phyloP scores from a whole-genome alignment of 345 rosid genomes.

The Bruguiera sexangula region DNA sequence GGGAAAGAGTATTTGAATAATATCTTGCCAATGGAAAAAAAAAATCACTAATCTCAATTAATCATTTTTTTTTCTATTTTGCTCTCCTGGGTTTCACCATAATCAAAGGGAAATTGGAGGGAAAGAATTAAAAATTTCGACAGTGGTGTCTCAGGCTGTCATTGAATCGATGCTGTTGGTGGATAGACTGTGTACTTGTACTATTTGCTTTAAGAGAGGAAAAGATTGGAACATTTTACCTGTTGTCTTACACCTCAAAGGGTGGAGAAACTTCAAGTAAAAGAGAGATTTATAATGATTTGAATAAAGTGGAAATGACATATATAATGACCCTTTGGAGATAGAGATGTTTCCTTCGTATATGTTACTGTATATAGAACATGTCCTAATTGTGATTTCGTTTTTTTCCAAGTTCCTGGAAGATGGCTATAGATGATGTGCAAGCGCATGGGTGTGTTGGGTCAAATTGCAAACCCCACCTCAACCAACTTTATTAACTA shows the following conservation, averaged over 20 bases:
- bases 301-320: constrained; percentile 25
- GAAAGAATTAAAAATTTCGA: not conserved
- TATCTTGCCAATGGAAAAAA: no score
- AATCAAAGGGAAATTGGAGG: not conserved
- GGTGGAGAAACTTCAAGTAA: constrained; percentile 27
- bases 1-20: no score
- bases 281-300: constrained; percentile 20
- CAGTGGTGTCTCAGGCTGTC: not conserved
- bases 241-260: not conserved
- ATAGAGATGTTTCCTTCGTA: constrained; percentile 19
- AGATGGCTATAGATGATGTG: constrained; percentile 8
- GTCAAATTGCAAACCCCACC: constrained; percentile 29
- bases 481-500: constrained; percentile 30
- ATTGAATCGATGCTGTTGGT: constrained; percentile 1
- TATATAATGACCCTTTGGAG: constrained; percentile 14
- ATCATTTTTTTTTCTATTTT: no score
- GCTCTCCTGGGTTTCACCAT: no score
- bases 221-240: constrained; percentile 14
- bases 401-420: not conserved
- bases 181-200: constrained; percentile 3
- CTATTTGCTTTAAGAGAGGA: constrained; percentile 9
- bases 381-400: not conserved
- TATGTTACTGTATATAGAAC: not conserved
- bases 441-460: constrained; percentile 25
- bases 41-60: no score